These are phyloP conservation scores for Rhizopogon vesiculosus DNA, from an alignment of 768 basidiomycete genomes.

Conservation along the genomic window DNA sequence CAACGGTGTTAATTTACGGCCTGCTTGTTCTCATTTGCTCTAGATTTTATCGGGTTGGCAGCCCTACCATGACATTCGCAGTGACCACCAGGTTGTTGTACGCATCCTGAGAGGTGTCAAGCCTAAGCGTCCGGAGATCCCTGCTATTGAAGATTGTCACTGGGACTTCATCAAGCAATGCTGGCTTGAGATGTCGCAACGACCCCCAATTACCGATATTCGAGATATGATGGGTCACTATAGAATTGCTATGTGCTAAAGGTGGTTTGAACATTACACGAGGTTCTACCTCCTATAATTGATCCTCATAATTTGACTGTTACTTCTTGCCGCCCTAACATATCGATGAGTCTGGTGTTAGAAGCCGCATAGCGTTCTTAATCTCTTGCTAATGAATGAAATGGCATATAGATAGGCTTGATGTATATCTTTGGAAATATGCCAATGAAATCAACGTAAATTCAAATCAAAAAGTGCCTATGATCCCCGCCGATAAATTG, in stretches of 20 bases:
- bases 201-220: neutral
- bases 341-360: no score
- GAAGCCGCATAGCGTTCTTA: no score
- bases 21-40: neutral
- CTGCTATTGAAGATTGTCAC: neutral
- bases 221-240: neutral
- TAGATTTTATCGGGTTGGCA: neutral
- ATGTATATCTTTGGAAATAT: no score
- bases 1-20: neutral
- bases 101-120: neutral
- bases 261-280: neutral
- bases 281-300: no score
- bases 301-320: no score
- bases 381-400: neutral
- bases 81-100: conserved; percentile 6
- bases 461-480: no score
- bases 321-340: no score
- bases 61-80: neutral
- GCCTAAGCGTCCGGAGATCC: no score
- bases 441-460: no score
- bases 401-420: neutral
- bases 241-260: neutral
- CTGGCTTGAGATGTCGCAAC: neutral
- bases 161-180: neutral
- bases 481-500: no score